These are phyloP conservation scores for Suillus bovinus DNA, from an alignment of 768 basidiomycete genomes.

Conservation along the genomic window DNA sequence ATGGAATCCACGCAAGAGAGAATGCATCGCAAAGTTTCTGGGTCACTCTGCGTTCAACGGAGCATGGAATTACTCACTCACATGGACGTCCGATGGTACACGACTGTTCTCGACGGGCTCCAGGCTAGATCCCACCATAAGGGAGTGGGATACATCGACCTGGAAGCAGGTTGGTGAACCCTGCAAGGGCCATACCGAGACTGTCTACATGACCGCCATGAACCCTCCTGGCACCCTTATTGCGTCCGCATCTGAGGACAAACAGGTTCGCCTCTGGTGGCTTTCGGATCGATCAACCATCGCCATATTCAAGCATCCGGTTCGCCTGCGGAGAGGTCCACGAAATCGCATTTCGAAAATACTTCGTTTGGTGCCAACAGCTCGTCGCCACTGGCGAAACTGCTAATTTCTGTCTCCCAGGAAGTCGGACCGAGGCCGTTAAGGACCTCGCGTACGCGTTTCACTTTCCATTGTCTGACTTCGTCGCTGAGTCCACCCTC, in stretches of 20 bases:
- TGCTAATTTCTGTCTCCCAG: conserved; percentile 36
- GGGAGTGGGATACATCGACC: background rate
- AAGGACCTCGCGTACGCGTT: conserved; percentile 59
- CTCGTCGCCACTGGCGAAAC: background rate
- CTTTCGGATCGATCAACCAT: background rate
- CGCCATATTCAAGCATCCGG: conserved; percentile 31
- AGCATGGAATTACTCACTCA: background rate
- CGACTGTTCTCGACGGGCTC: background rate
- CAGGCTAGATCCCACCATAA: background rate
- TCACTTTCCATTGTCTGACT: conserved; percentile 40
- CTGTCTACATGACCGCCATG: background rate
- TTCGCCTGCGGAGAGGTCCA: conserved; percentile 66
- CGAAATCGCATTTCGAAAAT: conserved; percentile 58
- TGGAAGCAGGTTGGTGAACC: background rate
- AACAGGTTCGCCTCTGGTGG: background rate
- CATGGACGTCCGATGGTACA: background rate
- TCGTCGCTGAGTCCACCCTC: conserved; percentile 36
- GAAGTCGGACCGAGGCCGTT: conserved; percentile 58
- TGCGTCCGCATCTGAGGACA: background rate
- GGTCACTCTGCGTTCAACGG: background rate
- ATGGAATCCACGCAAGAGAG: background rate
- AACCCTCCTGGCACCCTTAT: background rate
- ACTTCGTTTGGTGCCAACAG: conserved; percentile 26
- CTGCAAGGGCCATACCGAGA: background rate
- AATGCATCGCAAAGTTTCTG: background rate